phyloP scores from a whole-genome alignment of 164 flowering plant species.

The Berberis thunbergii region DNA sequence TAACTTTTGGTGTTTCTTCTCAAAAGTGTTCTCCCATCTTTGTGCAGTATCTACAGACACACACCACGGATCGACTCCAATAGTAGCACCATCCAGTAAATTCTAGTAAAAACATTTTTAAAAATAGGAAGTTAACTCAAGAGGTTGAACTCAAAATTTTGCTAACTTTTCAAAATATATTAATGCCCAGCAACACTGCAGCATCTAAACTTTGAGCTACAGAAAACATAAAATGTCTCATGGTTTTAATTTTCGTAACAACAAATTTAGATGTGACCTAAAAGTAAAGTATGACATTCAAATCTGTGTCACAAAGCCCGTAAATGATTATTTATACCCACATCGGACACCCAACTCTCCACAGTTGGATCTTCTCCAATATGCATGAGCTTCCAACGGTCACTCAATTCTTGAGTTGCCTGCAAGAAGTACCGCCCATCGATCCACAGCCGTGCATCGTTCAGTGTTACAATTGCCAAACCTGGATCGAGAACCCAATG shows the following conservation, averaged over 20 bases:
- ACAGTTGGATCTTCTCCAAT: conserved; percentile 80
- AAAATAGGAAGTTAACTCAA: no score
- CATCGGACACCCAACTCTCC: conserved; percentile 86
- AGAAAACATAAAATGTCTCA: no score
- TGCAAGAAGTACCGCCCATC: conserved; percentile 95
- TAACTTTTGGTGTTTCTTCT: conserved; percentile 56
- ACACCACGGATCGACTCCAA: conserved; percentile 93
- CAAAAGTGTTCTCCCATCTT: conserved; percentile 72
- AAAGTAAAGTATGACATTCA: no score
- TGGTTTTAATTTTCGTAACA: no score
- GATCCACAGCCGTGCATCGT: conserved; percentile 86
- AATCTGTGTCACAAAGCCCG: no score
- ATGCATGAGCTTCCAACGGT: conserved; percentile 89
- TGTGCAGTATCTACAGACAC: conserved; percentile 80
- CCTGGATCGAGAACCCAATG: conserved; percentile 30
- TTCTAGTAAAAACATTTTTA: conserved; percentile 29
- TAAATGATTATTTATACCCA: conserved; percentile 21
- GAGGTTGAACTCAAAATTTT: no score
- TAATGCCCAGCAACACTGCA: no score
- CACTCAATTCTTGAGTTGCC: conserved; percentile 68
- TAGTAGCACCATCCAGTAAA: conserved; percentile 52
- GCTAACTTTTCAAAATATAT: no score
- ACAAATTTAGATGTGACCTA: no score
- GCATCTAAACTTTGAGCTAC: no score
- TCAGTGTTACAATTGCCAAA: conserved; percentile 70